These are phyloP conservation scores for Globisporangium parvum DNA, from an alignment of 352 stramenopile species.

Conservation along the genomic window DNA sequence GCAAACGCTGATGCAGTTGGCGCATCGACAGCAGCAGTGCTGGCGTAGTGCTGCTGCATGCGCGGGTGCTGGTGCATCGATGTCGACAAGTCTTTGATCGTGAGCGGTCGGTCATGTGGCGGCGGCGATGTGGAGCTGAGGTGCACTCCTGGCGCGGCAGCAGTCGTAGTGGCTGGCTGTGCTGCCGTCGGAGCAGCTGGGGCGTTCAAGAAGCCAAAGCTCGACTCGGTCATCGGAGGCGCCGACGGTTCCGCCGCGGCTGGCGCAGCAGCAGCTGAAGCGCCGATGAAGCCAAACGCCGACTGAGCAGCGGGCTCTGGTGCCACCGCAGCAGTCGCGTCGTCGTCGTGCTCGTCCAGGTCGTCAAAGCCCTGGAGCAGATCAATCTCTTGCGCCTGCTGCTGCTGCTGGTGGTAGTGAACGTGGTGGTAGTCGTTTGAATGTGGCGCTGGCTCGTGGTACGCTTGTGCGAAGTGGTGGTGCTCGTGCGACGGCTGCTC, in stretches of 20 bases:
- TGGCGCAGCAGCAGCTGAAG: constrained; percentile 3
- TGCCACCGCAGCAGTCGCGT: neutral
- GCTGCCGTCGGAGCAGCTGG: neutral
- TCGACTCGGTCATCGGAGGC: constrained; percentile 24
- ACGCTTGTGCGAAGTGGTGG: constrained; percentile 1
- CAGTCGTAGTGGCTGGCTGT: neutral
- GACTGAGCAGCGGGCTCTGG: constrained; percentile 13
- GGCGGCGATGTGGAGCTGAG: constrained; percentile 11
- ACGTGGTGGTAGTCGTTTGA: neutral
- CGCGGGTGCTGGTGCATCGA: constrained; percentile 2
- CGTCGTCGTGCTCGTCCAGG: neutral
- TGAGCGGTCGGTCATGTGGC: constrained; percentile 10
- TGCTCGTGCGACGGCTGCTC: constrained; percentile 1
- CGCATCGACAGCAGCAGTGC: constrained; percentile 4
- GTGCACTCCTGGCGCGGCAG: neutral
- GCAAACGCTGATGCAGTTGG: constrained; percentile 37
- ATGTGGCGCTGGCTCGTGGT: constrained; percentile 3
- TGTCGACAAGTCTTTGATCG: constrained; percentile 13
- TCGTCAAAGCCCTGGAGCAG: constrained; percentile 16
- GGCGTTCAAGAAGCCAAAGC: constrained; percentile 33
- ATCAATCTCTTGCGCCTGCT: constrained; percentile 8
- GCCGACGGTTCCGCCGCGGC: constrained; percentile 11
- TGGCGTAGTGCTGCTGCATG: neutral
- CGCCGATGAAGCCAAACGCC: constrained; percentile 33
- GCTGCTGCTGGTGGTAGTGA: constrained; percentile 1